Conservation (phyloP, 2,329 filamentous ascomycete species). For the Trichoderma guizhouense region DNA sequence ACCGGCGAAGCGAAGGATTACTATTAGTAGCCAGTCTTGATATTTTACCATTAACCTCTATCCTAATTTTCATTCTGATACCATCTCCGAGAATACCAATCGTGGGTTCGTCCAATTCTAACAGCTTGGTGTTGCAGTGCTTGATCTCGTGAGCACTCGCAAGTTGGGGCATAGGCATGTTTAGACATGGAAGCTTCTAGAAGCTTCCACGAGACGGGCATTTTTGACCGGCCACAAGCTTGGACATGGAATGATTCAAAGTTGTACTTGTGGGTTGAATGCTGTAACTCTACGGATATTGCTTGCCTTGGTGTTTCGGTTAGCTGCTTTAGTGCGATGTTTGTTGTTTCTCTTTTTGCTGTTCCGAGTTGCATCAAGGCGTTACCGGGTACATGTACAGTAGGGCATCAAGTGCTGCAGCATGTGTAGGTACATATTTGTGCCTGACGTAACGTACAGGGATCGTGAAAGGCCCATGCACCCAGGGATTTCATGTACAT, state of each 20-base stretch:
- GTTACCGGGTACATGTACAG: background rate
- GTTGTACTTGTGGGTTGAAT: background rate
- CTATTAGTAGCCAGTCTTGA: background rate
- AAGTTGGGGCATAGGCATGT: background rate
- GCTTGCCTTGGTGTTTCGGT: background rate
- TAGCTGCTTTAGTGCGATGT: background rate
- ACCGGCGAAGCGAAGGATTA: background rate
- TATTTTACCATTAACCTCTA: background rate
- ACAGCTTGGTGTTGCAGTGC: background rate
- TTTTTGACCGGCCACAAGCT: background rate
- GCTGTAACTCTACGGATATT: background rate
- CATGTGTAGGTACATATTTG: background rate
- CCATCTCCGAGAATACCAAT: background rate
- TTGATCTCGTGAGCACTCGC: background rate
- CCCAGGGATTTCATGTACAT: background rate
- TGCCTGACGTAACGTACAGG: background rate
- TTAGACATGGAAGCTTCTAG: slow-evolving; percentile 31
- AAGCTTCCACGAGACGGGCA: slow-evolving; percentile 27
- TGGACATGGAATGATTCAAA: background rate
- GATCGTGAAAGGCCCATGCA: background rate
- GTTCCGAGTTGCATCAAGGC: background rate
- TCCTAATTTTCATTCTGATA: background rate
- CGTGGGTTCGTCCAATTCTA: background rate
- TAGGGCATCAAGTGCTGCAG: background rate
- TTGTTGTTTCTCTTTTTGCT: background rate